Evolutionary conservation across 306 rosid species (phyloP).

Genomic region (Vigna mungo): DNA sequence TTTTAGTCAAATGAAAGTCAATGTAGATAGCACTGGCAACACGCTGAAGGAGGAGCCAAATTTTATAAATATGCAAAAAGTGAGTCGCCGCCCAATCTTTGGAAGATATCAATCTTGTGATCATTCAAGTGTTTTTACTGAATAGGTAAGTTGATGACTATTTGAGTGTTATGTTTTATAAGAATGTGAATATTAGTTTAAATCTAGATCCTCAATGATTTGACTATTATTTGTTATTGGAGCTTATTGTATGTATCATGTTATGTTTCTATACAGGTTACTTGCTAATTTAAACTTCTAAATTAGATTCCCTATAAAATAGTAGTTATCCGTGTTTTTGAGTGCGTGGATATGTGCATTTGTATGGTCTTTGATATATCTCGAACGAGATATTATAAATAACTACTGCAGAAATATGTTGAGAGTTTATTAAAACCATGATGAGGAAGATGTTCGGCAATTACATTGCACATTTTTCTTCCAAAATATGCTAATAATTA

Average conservation of each 20-base stretch:
- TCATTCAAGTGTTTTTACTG: conserved; percentile 53
- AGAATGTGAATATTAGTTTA: conserved; percentile 34
- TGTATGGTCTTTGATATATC: conserved; percentile 22
- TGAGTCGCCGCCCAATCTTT: conserved; percentile 43
- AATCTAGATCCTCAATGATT: neutral
- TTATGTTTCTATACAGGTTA: conserved; percentile 7
- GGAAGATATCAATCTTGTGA: conserved; percentile 55
- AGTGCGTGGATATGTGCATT: conserved; percentile 1
- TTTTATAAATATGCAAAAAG: conserved; percentile 47
- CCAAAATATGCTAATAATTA: conserved; percentile 2
- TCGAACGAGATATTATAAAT: conserved; percentile 8
- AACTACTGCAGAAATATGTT: conserved; percentile 4
- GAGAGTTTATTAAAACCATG: conserved; percentile 4
- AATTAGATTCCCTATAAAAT: conserved; percentile 6
- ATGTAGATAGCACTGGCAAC: conserved; percentile 53
- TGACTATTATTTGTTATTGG: neutral
- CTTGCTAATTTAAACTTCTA: conserved; percentile 21
- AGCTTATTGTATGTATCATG: neutral
- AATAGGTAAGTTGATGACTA: conserved; percentile 56
- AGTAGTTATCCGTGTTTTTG: conserved; percentile 5
- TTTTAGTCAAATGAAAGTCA: conserved; percentile 53
- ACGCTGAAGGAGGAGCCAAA: conserved; percentile 62
- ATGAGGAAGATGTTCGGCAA: conserved; percentile 3
- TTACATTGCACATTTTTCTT: neutral
- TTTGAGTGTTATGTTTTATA: conserved; percentile 20